phyloP scores from a whole-genome alignment of 768 basidiomycete genomes.

The Hygrophorus russula region DNA sequence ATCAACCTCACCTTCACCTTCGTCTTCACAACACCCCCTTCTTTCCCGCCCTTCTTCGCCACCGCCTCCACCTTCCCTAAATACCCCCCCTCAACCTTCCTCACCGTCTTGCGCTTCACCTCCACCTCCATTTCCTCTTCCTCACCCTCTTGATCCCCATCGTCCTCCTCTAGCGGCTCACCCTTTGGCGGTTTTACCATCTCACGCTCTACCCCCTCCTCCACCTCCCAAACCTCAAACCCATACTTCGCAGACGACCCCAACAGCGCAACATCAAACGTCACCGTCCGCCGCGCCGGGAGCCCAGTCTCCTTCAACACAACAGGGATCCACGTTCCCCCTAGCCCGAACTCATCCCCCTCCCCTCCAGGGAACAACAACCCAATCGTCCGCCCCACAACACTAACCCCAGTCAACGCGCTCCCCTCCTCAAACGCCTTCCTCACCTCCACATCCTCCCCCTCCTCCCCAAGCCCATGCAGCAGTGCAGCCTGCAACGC shows the following conservation, averaged over 20 bases:
- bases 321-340: conserved; percentile 57
- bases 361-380: conserved; percentile 47
- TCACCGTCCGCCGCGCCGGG: conserved; percentile 50
- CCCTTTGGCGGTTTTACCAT: conserved; percentile 36
- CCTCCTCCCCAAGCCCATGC: conserved; percentile 31
- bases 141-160: conserved; percentile 37
- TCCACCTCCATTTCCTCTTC: conserved; percentile 53
- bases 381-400: conserved; percentile 54
- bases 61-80: conserved; percentile 33
- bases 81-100: conserved; percentile 32
- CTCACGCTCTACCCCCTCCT: conserved; percentile 55
- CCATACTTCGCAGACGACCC: conserved; percentile 36
- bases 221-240: conserved; percentile 71
- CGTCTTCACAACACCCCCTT: conserved; percentile 37
- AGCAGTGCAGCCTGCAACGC: conserved; percentile 65
- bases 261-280: conserved; percentile 43
- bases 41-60: conserved; percentile 29
- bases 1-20: conserved; percentile 35
- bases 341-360: conserved; percentile 31
- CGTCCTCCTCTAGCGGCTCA: conserved; percentile 34
- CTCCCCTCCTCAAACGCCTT: conserved; percentile 35
- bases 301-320: conserved; percentile 61
- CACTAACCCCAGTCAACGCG: conserved; percentile 32
- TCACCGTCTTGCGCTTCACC: conserved; percentile 48
- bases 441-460: conserved; percentile 38